phyloP scores from a whole-genome alignment of 169 alveolate genomes.

The Babesia caballi region DNA sequence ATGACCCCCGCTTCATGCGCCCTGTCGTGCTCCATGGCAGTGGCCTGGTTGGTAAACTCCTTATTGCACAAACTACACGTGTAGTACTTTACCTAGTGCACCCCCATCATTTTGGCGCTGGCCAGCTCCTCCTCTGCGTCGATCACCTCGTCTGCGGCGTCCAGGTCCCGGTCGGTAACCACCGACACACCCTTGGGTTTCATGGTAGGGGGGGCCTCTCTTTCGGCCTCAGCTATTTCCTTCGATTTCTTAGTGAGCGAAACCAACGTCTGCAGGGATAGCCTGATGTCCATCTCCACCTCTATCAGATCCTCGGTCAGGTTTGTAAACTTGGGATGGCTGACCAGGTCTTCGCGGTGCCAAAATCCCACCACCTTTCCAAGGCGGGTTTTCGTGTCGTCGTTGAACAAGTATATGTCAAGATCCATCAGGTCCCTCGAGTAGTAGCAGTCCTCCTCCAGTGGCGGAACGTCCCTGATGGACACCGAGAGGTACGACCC shows the following conservation, averaged over 20 bases:
- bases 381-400: constrained; percentile 29
- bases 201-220: too few relatives aligned
- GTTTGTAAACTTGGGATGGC: constrained; percentile 16
- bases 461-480: constrained; percentile 43
- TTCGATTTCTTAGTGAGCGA: constrained; percentile 4
- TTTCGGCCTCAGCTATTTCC: not conserved
- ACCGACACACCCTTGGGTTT: constrained; percentile 12
- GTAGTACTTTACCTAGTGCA: constrained; percentile 46
- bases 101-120: constrained; percentile 31
- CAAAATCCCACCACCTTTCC: constrained; percentile 55
- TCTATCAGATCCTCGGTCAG: constrained; percentile 55
- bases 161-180: constrained; percentile 54
- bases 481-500: constrained; percentile 51
- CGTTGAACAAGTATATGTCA: constrained; percentile 43
- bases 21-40: constrained; percentile 49
- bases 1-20: constrained; percentile 24
- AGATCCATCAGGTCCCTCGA: constrained; percentile 39
- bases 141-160: constrained; percentile 44
- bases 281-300: constrained; percentile 49
- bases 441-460: constrained; percentile 57
- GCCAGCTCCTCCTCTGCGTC: constrained; percentile 48
- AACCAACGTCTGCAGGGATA: constrained; percentile 32
- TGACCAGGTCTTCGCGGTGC: constrained; percentile 47
- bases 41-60: constrained; percentile 42
- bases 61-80: constrained; percentile 36